A percentile compares a stretch with the other conserved stretches of the same genome.
These are phyloP conservation scores for Trypethelium eluteriae DNA, from an alignment of 495 filamentous ascomycete genomes.

Conservation along the genomic window DNA sequence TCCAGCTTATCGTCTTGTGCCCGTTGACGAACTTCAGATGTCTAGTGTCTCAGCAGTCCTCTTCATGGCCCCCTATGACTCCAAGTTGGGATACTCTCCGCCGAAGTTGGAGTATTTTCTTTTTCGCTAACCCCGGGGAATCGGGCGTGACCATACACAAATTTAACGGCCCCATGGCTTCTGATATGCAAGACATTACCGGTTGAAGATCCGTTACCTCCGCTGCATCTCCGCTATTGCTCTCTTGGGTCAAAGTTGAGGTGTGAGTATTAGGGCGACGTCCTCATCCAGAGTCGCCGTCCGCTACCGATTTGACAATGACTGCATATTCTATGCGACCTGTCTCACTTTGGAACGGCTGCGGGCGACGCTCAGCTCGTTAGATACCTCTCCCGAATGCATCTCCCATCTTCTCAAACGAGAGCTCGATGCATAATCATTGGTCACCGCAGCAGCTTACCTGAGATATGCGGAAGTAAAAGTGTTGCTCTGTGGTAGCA, in stretches of 20 bases:
- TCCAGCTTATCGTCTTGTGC: no score
- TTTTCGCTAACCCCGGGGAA: no score
- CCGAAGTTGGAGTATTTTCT: no score
- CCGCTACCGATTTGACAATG: background rate
- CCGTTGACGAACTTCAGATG: no score
- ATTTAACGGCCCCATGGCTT: no score
- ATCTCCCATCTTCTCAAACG: background rate
- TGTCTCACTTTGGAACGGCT: conserved; percentile 9
- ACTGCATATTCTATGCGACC: conserved; percentile 10
- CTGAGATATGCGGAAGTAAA: background rate
- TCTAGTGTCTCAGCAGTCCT: no score
- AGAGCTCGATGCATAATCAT: background rate
- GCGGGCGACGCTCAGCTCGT: background rate
- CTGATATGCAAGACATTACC: background rate
- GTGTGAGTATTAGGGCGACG: background rate
- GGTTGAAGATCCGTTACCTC: background rate
- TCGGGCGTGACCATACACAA: no score
- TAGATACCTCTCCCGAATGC: conserved; percentile 7
- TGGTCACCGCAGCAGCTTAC: background rate
- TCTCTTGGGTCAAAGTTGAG: background rate
- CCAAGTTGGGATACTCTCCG: no score
- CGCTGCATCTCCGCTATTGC: background rate
- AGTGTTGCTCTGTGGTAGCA: background rate
- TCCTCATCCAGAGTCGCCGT: background rate
- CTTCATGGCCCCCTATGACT: no score